Percentiles rank a stretch among this genome's conserved stretches.
phyloP scores from a whole-genome alignment of 371 early-diverging fungal species.

The Haplosporangium sp. region DNA sequence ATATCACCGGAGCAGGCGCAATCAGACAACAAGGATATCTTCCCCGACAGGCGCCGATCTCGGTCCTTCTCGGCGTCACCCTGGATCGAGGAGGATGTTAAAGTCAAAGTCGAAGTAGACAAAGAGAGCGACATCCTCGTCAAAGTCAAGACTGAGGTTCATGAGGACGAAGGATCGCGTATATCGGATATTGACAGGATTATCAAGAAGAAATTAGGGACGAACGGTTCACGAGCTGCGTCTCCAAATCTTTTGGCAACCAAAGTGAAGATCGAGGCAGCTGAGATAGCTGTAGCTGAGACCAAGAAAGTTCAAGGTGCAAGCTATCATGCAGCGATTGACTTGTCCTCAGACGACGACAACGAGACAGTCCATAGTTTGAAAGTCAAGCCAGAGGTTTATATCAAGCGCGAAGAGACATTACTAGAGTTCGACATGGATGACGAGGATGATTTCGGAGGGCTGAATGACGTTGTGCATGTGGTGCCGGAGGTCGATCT shows the following conservation, averaged over 20 bases:
- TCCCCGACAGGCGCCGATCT: constrained; percentile 24
- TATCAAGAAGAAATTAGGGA: no score
- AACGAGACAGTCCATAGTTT: not conserved
- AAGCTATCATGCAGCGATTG: constrained; percentile 23
- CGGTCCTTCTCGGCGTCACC: constrained; percentile 21
- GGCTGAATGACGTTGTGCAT: constrained; percentile 2
- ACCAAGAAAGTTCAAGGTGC: not conserved
- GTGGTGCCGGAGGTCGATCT: constrained; percentile 25
- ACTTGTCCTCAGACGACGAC: constrained; percentile 38
- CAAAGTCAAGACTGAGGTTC: not conserved
- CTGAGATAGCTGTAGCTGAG: not conserved
- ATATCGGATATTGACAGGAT: no score
- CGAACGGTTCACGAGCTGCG: not conserved
- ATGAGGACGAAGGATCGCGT: no score
- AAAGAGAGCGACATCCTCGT: not conserved
- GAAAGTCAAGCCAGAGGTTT: not conserved
- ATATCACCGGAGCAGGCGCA: constrained; percentile 16
- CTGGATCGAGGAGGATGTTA: constrained; percentile 19
- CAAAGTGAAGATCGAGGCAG: constrained; percentile 7
- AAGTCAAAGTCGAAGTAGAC: constrained; percentile 15
- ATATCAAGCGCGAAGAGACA: constrained; percentile 35
- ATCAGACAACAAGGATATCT: constrained; percentile 6
- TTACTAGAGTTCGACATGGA: constrained; percentile 47
- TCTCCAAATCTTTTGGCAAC: not conserved
- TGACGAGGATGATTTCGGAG: constrained; percentile 38